Base-by-base conservation (phyloP, 352 stramenopile genomes). In the Stephanocyclus meneghinianus region DNA sequence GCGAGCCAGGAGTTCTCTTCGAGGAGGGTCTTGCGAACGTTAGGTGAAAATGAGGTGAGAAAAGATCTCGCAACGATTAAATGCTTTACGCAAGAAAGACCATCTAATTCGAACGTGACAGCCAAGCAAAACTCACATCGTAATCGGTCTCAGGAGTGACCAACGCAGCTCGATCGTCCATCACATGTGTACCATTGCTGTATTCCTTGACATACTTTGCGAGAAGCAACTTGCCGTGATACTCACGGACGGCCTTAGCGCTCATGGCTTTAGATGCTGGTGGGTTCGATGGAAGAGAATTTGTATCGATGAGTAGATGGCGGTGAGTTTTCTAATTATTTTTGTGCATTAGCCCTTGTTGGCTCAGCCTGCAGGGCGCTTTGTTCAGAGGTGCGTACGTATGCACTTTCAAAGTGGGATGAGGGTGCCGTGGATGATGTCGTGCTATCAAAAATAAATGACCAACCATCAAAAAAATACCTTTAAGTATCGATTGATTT, bases 181-280 rank as follows among this genome's bases (percentile, higher is more conserved):
- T 67, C 21, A 91, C 89, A 83, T 98, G 92, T 68, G 87, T 91
- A 50, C 88, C 92, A 32, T 79, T 60, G n/a, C 45, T 71, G 16
- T 26, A 57, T 42, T 74, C 50, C 29, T 65, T 65, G n/a, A 65
- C 66, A 44, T 59, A 74, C 32, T 67, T 65, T 21, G 68, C 68
- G 50, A 65, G 56, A 32, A 65, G 51, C 44, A 62, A 16, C 35
- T 65, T 65, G 48, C 65, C 50, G 53, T 74, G 50, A 45, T 65
- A 74, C 53, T 71, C 62, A 21, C 50, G 50, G 68, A 75, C 40
- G 16, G 59, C 55, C n/a, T 75, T 75, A 2, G 62, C 62, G 29
- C 68, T 75, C 44, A 67, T 75, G 45, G 53, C 7, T 62, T 59
- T 11, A 44, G 53, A 40, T 44, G 9, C 2, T 62, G 53, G 9